phyloP scores from a whole-genome alignment of 345 rosid genomes.

The Psidium guajava region DNA sequence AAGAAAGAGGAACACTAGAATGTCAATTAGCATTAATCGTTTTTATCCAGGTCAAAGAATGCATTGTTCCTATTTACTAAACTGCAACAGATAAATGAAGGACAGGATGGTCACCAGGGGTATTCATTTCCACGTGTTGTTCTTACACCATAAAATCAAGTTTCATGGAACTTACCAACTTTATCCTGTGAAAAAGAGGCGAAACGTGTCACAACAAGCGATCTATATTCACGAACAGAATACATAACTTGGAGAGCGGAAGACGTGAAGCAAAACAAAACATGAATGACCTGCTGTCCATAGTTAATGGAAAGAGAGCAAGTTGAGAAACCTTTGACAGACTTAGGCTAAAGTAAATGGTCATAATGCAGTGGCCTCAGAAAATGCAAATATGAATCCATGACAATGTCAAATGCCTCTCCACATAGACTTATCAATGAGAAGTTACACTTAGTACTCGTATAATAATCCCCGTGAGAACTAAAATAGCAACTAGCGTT shows the following conservation, averaged over 20 bases:
- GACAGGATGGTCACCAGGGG: slow-evolving; percentile 6
- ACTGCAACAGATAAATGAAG: not conserved
- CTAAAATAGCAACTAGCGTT: not conserved
- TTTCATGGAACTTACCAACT: slow-evolving; percentile 69
- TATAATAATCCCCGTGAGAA: not conserved
- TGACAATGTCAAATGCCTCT: not conserved
- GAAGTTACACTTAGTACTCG: not conserved
- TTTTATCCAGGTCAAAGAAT: not conserved
- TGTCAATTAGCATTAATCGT: not conserved
- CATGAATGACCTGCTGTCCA: not conserved
- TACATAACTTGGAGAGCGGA: not conserved
- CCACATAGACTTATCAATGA: not conserved
- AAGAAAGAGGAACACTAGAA: not conserved
- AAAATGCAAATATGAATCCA: not conserved
- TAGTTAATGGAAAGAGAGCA: not conserved
- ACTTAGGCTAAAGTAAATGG: not conserved
- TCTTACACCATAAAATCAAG: slow-evolving; percentile 5
- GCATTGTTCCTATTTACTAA: not conserved
- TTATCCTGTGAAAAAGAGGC: slow-evolving; percentile 62
- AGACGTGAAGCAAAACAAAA: not conserved
- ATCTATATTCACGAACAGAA: not conserved
- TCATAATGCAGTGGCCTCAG: not conserved
- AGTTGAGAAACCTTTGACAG: not conserved
- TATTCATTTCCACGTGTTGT: slow-evolving; percentile 8
- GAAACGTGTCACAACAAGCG: not conserved